Conservation (phyloP, 2,329 filamentous ascomycete species). For the Aspergillus transmontanensis region DNA sequence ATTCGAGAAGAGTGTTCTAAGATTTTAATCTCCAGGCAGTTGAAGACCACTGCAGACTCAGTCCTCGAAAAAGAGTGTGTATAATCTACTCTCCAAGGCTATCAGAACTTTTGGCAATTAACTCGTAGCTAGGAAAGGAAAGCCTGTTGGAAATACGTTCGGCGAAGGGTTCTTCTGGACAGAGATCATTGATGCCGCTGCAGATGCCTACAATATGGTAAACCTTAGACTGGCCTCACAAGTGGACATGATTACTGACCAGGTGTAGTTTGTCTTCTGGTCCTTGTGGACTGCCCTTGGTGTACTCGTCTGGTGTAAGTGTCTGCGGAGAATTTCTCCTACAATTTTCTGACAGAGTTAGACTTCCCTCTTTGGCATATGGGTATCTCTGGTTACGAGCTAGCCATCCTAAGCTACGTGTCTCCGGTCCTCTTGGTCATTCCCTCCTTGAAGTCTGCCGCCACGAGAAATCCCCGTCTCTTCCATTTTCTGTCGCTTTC, state of each 20-base stretch:
- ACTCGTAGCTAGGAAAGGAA: constrained; percentile 66
- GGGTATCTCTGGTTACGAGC: constrained; percentile 97
- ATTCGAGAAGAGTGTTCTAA: constrained; percentile 40
- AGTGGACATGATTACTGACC: constrained; percentile 25
- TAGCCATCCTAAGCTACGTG: constrained; percentile 79
- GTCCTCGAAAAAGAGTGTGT: constrained; percentile 74
- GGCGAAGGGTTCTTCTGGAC: constrained; percentile 71
- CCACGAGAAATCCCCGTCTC: constrained; percentile 68
- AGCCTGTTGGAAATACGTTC: constrained; percentile 70
- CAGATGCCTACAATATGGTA: constrained; percentile 91
- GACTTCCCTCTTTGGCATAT: constrained; percentile 98
- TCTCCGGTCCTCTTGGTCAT: constrained; percentile 79
- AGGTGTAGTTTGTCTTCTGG: constrained; percentile 84
- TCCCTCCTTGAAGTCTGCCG: constrained; percentile 66
- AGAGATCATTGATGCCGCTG: constrained; percentile 76
- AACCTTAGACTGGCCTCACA: constrained; percentile 30
- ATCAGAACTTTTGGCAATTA: constrained; percentile 21
- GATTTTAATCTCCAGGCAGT: constrained; percentile 48
- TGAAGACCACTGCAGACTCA: constrained; percentile 49
- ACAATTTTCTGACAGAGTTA: constrained; percentile 38
- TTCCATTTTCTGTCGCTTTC: constrained; percentile 76
- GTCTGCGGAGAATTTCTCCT: not conserved
- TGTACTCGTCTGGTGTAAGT: constrained; percentile 89
- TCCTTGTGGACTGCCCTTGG: constrained; percentile 88
- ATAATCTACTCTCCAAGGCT: constrained; percentile 30